phyloP scores from a whole-genome alignment of 257 asterid species.

The Solanum chaucha region DNA sequence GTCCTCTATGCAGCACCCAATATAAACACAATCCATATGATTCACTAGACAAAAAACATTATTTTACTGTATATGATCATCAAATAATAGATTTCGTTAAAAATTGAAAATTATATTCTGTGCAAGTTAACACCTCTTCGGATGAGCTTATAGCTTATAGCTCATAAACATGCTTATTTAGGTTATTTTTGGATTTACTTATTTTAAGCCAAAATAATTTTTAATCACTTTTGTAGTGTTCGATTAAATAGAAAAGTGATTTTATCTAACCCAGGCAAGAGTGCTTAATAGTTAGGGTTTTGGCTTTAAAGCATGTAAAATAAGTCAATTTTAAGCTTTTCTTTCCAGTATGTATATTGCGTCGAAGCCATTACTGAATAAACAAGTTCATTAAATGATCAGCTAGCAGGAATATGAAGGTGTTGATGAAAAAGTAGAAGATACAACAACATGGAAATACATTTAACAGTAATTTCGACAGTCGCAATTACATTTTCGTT shows the following conservation, averaged over 20 bases:
- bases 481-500: background rate
- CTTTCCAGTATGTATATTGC: background rate
- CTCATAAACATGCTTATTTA: background rate
- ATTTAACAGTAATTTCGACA: background rate
- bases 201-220: background rate
- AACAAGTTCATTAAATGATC: background rate
- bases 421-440: background rate
- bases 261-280: background rate
- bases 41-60: background rate
- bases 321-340: background rate
- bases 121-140: too few species aligned
- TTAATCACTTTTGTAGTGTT: background rate
- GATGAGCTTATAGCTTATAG: background rate
- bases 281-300: background rate
- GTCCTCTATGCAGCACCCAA: background rate
- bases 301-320: background rate
- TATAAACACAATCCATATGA: background rate
- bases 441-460: background rate
- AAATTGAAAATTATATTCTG: background rate
- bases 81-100: background rate
- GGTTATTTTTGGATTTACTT: background rate
- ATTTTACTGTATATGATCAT: background rate
- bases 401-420: background rate
- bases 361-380: background rate
- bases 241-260: background rate